Evolutionary conservation across 768 basidiomycete species (phyloP), one percentile per base, ranked within the genome.

Genomic region (Phaffia tasmanica): DNA sequence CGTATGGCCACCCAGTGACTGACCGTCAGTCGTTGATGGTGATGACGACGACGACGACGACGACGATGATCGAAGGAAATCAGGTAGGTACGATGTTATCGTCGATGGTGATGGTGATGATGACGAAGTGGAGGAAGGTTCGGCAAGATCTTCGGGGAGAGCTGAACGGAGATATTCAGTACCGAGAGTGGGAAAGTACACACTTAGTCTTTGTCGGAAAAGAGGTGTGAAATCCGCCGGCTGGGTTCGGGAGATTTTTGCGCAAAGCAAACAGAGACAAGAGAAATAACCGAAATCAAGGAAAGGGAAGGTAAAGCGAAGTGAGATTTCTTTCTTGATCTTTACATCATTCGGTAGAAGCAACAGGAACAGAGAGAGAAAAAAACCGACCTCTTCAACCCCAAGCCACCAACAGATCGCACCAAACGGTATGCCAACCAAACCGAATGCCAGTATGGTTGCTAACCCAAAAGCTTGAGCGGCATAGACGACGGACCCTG

Each of bases 371-470:
- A n/a, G n/a, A n/a, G n/a, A n/a, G n/a, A n/a, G n/a, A n/a, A 23
- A 9, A 1, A 21, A 18, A 65, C 64, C 0, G 15, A 65, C 64
- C 58, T 65, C 57, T 19, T 65, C 57, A 7, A 65, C 64, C 2
- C 57, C 64, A 16, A 65, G 29, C 64, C 64, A 65, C 64, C 64
- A 65, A 23, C 64, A 65, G 4, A 53, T 27, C 0, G 49, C 57
- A 7, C 23, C 64, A 0, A 51, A 51, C 11, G 64, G 64, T 0
- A 57, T 19, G 8, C 57, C 64, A 14, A 60, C 64, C 6, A 65
- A 47, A 16, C 42, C 19, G 1, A 65, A 29, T 0, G 64, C 64
- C 1, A 65, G 19, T 0, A 29, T 57, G 4, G 64, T 65, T 23
- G 64, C 64, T 0, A 54, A 7, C 27, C 49, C 64, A n/a, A 65